Percentiles rank a stretch among this genome's conserved stretches.
Evolutionary conservation across 2,329 filamentous ascomycete species (phyloP).

Genomic region (Tricladium varicosporioides): DNA sequence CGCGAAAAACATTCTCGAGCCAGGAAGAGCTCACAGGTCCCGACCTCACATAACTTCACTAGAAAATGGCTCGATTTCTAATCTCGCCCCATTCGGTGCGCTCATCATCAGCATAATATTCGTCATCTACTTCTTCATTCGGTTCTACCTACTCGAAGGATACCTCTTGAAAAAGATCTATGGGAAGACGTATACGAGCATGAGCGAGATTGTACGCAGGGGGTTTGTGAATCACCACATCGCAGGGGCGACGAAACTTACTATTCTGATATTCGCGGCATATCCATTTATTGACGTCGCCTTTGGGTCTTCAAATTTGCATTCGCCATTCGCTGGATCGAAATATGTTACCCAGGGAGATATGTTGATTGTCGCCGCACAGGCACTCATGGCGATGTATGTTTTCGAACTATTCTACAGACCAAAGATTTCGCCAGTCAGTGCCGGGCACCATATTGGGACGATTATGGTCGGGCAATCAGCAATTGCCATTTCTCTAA

Average conservation of each 20-base stretch:
- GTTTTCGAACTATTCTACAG: conserved; percentile 45
- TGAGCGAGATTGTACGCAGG: conserved; percentile 37
- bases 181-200: conserved; percentile 34
- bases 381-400: conserved; percentile 46
- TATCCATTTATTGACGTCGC: conserved; percentile 43
- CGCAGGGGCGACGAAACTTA: conserved; percentile 40
- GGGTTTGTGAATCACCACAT: conserved; percentile 48
- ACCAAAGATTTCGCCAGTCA: conserved; percentile 39
- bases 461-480: conserved; percentile 39
- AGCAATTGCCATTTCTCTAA: conserved; percentile 39
- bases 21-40: not conserved
- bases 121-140: conserved; percentile 28
- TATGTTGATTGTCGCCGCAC: conserved; percentile 38
- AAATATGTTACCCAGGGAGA: conserved; percentile 40
- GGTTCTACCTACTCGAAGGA: conserved; percentile 39
- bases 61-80: conserved; percentile 27
- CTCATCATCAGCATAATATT: conserved; percentile 31
- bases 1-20: not conserved
- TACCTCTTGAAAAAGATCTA: conserved; percentile 38
- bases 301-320: conserved; percentile 34
- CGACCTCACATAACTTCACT: conserved; percentile 25
- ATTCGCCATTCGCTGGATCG: conserved; percentile 32
- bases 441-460: conserved; percentile 40
- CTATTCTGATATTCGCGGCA: conserved; percentile 38
- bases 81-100: conserved; percentile 27